Evolutionary conservation across 1,139 yeast genomes (phyloP).

Genomic region (Taphrina confusa): DNA sequence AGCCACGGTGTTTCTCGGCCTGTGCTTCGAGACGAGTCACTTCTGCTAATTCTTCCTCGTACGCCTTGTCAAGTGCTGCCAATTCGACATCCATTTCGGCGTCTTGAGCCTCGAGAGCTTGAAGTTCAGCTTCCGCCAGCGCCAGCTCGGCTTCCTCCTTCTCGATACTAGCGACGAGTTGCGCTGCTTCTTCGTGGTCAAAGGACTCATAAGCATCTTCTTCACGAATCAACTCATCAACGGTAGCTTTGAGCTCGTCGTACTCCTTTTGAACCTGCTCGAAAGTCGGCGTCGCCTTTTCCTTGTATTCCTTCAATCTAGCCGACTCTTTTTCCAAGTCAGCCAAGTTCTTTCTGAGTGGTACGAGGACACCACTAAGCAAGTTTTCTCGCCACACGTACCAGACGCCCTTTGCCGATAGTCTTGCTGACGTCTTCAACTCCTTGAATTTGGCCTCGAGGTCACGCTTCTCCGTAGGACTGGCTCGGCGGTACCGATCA

Average conservation of each 20-base stretch:
- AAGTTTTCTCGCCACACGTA: slow-evolving; percentile 60
- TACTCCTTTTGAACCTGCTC: slow-evolving; percentile 44
- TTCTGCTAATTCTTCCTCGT: slow-evolving; percentile 17
- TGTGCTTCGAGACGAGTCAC: slow-evolving; percentile 37
- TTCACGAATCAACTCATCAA: slow-evolving; percentile 40
- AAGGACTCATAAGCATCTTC: slow-evolving; percentile 30
- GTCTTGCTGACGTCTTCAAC: slow-evolving; percentile 55
- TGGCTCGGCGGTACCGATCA: slow-evolving; percentile 52
- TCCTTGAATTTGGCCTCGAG: slow-evolving; percentile 55
- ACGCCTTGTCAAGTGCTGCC: neutral
- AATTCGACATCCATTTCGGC: slow-evolving; percentile 5
- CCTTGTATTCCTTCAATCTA: slow-evolving; percentile 40
- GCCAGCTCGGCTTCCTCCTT: slow-evolving; percentile 36
- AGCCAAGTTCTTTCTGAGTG: slow-evolving; percentile 46
- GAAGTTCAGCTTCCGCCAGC: slow-evolving; percentile 17
- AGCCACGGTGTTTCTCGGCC: slow-evolving; percentile 37
- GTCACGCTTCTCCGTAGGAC: slow-evolving; percentile 48
- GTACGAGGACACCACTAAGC: slow-evolving; percentile 51
- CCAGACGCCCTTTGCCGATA: slow-evolving; percentile 58
- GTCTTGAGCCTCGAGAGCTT: slow-evolving; percentile 15
- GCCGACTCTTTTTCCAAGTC: slow-evolving; percentile 38
- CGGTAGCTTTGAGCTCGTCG: slow-evolving; percentile 43
- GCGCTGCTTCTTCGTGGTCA: slow-evolving; percentile 39
- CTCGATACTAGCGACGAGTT: slow-evolving; percentile 38
- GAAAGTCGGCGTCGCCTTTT: slow-evolving; percentile 45